A percentile compares a stretch with the other conserved stretches of the same genome.
These are phyloP conservation scores for Wickerhamomyces canadensis DNA, from an alignment of 805 yeast genomes.

Conservation along the genomic window DNA sequence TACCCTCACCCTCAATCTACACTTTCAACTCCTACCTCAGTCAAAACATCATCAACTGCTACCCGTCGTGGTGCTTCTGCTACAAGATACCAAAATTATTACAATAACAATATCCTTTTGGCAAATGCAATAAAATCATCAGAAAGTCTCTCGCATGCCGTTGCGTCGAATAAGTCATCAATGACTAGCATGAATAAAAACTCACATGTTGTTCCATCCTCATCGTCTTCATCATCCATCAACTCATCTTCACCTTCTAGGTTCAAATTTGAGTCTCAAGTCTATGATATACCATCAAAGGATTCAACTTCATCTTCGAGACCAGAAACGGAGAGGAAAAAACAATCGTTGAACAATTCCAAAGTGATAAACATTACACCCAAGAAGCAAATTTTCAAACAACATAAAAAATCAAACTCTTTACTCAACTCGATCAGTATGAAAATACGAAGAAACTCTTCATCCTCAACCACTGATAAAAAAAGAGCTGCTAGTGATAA, in stretches of 20 bases:
- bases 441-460: conserved; percentile 4
- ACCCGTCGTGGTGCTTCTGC: conserved; percentile 36
- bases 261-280: conserved; percentile 33
- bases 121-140: conserved; percentile 39
- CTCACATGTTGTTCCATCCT: conserved; percentile 4
- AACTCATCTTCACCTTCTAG: conserved; percentile 19
- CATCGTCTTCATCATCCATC: conserved; percentile 12
- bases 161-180: neutral
- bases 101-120: conserved; percentile 39
- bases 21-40: conserved; percentile 26
- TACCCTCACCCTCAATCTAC: too few species aligned
- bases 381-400: neutral
- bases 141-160: conserved; percentile 24
- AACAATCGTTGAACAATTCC: neutral
- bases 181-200: too few species aligned
- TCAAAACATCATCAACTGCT: conserved; percentile 10
- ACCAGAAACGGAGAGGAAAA: too few species aligned
- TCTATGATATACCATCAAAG: conserved; percentile 29
- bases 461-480: conserved; percentile 2
- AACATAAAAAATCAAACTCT: conserved; percentile 2
- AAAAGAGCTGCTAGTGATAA: neutral
- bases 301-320: too few species aligned
- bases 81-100: conserved; percentile 44
- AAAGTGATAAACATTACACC: neutral
- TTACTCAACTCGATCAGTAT: neutral